These are phyloP conservation scores for Leccinum rimulosum DNA, from an alignment of 768 basidiomycete genomes.

Conservation along the genomic window DNA sequence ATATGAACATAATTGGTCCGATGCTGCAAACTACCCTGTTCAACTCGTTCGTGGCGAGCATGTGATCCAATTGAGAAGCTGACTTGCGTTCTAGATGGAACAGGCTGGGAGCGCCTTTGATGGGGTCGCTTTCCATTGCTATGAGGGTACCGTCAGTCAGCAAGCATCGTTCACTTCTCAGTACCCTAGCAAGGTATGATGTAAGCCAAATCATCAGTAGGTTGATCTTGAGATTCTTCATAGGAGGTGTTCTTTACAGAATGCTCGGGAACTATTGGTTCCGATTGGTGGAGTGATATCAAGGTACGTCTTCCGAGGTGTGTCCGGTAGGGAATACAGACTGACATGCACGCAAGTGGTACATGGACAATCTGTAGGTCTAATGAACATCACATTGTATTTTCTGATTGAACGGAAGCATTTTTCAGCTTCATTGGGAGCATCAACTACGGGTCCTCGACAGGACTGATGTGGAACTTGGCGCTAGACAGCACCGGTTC, in stretches of 20 bases:
- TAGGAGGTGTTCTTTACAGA: constrained; percentile 51
- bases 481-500: constrained; percentile 60
- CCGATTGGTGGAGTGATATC: constrained; percentile 79
- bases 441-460: constrained; percentile 29
- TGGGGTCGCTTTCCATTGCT: constrained; percentile 75
- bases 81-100: constrained; percentile 44
- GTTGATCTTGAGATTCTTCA: neutral
- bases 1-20: constrained; percentile 73
- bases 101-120: constrained; percentile 52
- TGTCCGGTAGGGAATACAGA: neutral
- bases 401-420: constrained; percentile 21
- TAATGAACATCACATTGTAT: constrained; percentile 9
- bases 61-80: neutral
- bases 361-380: constrained; percentile 62
- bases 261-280: constrained; percentile 62
- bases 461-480: constrained; percentile 74
- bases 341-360: constrained; percentile 47
- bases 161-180: constrained; percentile 56
- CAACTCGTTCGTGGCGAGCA: constrained; percentile 39
- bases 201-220: neutral
- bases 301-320: constrained; percentile 43
- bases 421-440: constrained; percentile 39
- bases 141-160: constrained; percentile 50
- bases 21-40: constrained; percentile 61
- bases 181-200: constrained; percentile 49